Evolutionary conservation across 2,329 filamentous ascomycete species (phyloP).

Genomic region (Colletotrichum tropicicola): DNA sequence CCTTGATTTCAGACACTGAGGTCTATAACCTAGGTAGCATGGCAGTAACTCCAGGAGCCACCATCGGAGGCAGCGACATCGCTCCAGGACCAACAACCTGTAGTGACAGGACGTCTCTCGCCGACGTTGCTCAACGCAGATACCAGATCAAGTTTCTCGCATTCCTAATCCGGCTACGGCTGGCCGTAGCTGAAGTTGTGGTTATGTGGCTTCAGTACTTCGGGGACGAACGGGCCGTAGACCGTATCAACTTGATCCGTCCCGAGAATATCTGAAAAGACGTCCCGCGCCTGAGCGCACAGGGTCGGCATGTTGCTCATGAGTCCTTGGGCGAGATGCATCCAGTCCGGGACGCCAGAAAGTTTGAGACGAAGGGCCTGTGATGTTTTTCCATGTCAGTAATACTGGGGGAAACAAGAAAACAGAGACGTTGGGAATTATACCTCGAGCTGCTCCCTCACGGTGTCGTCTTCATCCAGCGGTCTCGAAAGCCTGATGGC

Average conservation of each 20-base stretch:
- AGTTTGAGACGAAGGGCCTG: slow-evolving; percentile 15
- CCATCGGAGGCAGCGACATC: too few species aligned
- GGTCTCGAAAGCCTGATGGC: not conserved
- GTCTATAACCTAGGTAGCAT: too few species aligned
- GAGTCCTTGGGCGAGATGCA: slow-evolving; percentile 17
- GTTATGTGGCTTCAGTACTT: slow-evolving; percentile 12
- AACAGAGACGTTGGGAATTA: too few species aligned
- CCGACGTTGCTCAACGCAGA: too few species aligned
- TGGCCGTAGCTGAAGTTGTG: not conserved
- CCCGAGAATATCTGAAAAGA: slow-evolving; percentile 10
- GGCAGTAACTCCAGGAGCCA: too few species aligned
- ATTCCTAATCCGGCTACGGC: too few species aligned
- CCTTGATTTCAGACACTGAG: not conserved
- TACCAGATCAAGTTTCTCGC: too few species aligned
- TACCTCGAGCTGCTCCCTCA: slow-evolving; percentile 23
- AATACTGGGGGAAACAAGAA: not conserved
- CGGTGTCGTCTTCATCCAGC: slow-evolving; percentile 6
- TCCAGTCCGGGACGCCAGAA: slow-evolving; percentile 22
- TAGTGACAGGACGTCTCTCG: too few species aligned
- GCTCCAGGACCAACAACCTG: too few species aligned
- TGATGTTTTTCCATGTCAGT: not conserved
- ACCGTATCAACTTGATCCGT: not conserved
- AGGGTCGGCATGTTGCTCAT: slow-evolving; percentile 9
- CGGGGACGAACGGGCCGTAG: slow-evolving; percentile 6
- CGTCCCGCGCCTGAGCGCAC: not conserved